Percentiles rank a stretch among this genome's conserved stretches.
These are phyloP conservation scores for Allomyces javanicus DNA, from an alignment of 192 early-diverging fungal species.

Conservation along the genomic window DNA sequence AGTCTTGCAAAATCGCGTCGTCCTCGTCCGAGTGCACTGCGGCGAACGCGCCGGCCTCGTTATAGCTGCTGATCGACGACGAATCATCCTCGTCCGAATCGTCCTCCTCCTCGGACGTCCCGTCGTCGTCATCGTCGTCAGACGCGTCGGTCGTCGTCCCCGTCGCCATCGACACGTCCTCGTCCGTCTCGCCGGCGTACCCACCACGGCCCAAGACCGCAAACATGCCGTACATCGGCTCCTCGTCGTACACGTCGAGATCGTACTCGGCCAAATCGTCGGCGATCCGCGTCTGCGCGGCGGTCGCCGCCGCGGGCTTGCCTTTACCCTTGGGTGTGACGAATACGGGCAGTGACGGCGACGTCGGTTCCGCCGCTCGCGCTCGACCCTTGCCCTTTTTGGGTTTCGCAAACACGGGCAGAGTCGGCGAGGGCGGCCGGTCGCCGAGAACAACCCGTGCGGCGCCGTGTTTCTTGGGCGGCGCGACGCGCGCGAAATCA, in stretches of 20 bases:
- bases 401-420: too few species aligned
- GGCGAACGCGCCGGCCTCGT: neutral
- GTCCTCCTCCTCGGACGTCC: neutral
- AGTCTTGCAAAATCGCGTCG: neutral
- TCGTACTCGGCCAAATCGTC: neutral
- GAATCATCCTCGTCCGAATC: neutral
- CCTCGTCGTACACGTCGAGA: neutral
- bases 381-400: too few species aligned
- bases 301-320: too few species aligned
- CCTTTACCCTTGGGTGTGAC: too few species aligned
- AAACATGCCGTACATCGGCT: neutral
- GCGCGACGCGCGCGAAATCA: too few species aligned
- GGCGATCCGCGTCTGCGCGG: neutral
- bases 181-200: neutral
- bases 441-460: too few species aligned
- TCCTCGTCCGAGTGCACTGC: neutral
- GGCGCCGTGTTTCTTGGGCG: too few species aligned
- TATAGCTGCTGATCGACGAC: too few species aligned
- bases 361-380: too few species aligned
- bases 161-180: neutral
- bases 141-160: neutral
- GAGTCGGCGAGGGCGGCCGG: too few species aligned
- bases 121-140: neutral
- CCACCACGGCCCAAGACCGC: neutral
- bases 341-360: too few species aligned